Base-by-base conservation (phyloP, 805 yeast species). In the Candida germanica region DNA sequence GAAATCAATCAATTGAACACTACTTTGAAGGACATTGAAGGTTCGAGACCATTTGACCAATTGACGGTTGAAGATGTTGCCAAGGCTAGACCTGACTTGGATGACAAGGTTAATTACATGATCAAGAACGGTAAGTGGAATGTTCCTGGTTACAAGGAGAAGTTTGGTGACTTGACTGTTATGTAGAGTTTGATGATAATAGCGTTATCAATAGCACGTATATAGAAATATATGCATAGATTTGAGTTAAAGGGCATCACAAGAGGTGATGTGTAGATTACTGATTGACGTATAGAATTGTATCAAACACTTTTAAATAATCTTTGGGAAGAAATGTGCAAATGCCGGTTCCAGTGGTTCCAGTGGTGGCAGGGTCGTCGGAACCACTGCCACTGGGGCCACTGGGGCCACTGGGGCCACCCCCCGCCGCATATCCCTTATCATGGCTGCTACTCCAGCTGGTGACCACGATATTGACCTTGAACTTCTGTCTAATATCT, bases 101-200 rank as follows among this genome's bases (percentile, higher is more conserved):
- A 91, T 61, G 89, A 86, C 54, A 93, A 93, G 84, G 96, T 89
- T 53, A 77, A 73, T 58, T 87, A 87, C 72, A 83, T 91, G 93
- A 88, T 93, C 56, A 79, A 83, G 78, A 83, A 89, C 77, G 96
- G 96, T 70, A 85, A 85, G 75, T 89, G 96, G 94, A 87, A 86
- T 60, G 95, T 89, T 53, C 98, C 98, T 56, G 96, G 96, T 56
- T 93, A 93, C 82, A 82, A 85, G 71, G 98, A 93, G 71, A 93
- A 89, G 81, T 93, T 93, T 67, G 98, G 98, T 69, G 87, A 85
- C 65, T 79, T 91, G 71, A 87, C 91, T 58, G 87, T 88, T 65
- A 93, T 91, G 97, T 77, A 69, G 64, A 36, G 9, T 9, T 6
- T 11, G 29, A 21, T n/a, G 12, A 19, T 16, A 26, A 24, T n/a